Conservation (phyloP, 176 grass and related monocot species). For the Microstegium vimineum region DNA sequence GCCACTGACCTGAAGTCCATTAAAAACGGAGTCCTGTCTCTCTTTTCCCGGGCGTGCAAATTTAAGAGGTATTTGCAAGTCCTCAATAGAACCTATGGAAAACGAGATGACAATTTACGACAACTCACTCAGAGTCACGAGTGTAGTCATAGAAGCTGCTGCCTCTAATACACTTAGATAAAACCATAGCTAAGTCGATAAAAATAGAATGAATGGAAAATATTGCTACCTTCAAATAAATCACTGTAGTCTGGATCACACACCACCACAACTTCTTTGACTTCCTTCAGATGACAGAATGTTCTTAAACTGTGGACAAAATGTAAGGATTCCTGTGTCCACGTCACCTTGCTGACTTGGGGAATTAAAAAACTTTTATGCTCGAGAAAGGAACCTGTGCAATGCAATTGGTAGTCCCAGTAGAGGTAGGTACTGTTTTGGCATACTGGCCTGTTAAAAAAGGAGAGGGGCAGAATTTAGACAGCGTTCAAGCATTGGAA, state of each 20-base stretch:
- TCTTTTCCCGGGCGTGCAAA: conserved; percentile 92
- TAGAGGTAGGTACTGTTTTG: conserved; percentile 91
- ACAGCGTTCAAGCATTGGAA: background rate
- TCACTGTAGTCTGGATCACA: conserved; percentile 83
- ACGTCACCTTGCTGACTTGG: background rate
- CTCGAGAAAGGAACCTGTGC: conserved; percentile 63
- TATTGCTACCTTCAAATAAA: conserved; percentile 84
- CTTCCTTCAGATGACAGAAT: conserved; percentile 77
- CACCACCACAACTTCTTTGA: conserved; percentile 97
- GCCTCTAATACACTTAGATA: background rate
- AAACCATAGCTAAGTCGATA: background rate
- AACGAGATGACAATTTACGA: background rate
- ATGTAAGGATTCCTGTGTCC: conserved; percentile 10
- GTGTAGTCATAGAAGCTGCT: background rate
- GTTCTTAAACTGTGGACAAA: conserved; percentile 59
- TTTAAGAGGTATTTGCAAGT: conserved; percentile 72
- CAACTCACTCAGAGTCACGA: background rate
- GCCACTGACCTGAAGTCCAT: conserved; percentile 79
- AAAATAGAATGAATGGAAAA: conserved; percentile 10
- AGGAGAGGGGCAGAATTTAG: conserved; percentile 1
- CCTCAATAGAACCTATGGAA: conserved; percentile 58
- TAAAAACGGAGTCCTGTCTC: conserved; percentile 97
- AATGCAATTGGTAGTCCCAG: conserved; percentile 83
- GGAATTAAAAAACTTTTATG: background rate
- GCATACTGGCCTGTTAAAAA: conserved; percentile 80